Percentiles rank a stretch among this genome's conserved stretches.
These are phyloP conservation scores for Stenogyne calaminthoides DNA, from an alignment of 305 asterid species.

Conservation along the genomic window DNA sequence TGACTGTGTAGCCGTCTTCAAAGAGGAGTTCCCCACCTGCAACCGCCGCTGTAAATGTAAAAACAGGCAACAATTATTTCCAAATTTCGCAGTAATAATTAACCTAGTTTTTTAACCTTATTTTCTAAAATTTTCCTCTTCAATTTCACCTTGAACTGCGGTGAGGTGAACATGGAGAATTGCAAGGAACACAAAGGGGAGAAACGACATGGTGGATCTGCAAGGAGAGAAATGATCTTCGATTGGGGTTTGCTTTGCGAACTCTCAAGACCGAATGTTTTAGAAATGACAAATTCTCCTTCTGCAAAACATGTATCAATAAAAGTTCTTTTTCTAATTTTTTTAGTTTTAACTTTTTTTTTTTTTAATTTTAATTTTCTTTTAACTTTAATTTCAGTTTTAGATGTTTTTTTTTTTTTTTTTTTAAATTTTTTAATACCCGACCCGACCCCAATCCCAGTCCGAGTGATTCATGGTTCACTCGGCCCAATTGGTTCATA, in stretches of 20 bases:
- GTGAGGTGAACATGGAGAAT: slow-evolving; percentile 30
- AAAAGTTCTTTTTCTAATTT: too few relatives aligned
- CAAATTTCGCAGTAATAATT: not conserved
- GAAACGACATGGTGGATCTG: slow-evolving; percentile 33
- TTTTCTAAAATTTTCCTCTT: not conserved
- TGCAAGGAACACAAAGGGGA: slow-evolving; percentile 22
- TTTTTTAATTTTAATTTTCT: too few relatives aligned
- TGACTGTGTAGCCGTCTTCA: slow-evolving; percentile 84
- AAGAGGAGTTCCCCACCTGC: slow-evolving; percentile 41
- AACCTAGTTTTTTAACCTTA: not conserved
- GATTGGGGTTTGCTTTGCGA: not conserved
- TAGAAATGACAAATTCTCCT: too few relatives aligned
- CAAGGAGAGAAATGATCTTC: slow-evolving; percentile 3
- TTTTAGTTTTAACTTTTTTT: too few relatives aligned
- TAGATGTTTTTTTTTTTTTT: too few relatives aligned
- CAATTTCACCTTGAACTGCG: slow-evolving; percentile 38
- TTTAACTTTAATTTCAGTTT: too few relatives aligned
- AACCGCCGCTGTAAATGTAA: slow-evolving; percentile 31
- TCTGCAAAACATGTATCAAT: too few relatives aligned
- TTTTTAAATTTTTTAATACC: too few relatives aligned
- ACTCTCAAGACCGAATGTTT: not conserved
- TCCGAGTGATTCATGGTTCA: too few relatives aligned
- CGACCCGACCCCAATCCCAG: too few relatives aligned
- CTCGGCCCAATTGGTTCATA: too few relatives aligned
- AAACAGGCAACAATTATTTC: not conserved